A percentile compares a stretch with the other conserved stretches of the same genome.
These are phyloP conservation scores for Citrullus colocynthis DNA, from an alignment of 306 rosid species.

Conservation along the genomic window DNA sequence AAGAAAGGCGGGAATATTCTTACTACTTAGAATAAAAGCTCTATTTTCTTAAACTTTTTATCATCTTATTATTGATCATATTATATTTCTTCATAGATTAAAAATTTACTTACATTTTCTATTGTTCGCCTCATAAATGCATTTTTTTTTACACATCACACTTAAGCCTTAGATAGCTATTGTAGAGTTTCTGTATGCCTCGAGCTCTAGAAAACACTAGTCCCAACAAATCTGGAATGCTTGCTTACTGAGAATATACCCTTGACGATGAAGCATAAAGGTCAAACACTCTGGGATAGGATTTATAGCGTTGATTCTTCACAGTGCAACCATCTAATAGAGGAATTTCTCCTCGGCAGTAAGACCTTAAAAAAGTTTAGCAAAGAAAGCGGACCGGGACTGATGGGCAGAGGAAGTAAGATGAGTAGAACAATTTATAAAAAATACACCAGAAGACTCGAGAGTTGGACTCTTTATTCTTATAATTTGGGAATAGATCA, in stretches of 20 bases:
- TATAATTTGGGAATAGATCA: not conserved
- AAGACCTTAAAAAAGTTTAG: not conserved
- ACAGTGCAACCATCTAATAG: not conserved
- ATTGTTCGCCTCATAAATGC: too few species aligned
- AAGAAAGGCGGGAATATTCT: not conserved
- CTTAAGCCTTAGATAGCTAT: not conserved
- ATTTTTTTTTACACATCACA: not conserved
- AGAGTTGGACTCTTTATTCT: not conserved
- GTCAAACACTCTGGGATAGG: too few species aligned
- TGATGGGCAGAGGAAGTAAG: not conserved
- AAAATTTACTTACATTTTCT: too few species aligned
- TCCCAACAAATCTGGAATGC: not conserved
- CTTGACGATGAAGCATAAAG: too few species aligned
- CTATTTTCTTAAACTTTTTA: not conserved
- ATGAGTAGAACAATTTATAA: not conserved
- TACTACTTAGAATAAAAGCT: too few species aligned
- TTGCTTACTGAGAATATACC: not conserved
- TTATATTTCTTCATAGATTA: not conserved
- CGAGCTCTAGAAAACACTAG: not conserved
- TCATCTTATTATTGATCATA: too few species aligned
- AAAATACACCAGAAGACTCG: not conserved
- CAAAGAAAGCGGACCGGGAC: not conserved
- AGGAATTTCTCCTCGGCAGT: not conserved
- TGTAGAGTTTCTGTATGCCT: too few species aligned
- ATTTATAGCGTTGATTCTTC: not conserved